Evolutionary conservation across 495 filamentous ascomycete genomes (phyloP).

Genomic region (Trichoderma erinaceum): DNA sequence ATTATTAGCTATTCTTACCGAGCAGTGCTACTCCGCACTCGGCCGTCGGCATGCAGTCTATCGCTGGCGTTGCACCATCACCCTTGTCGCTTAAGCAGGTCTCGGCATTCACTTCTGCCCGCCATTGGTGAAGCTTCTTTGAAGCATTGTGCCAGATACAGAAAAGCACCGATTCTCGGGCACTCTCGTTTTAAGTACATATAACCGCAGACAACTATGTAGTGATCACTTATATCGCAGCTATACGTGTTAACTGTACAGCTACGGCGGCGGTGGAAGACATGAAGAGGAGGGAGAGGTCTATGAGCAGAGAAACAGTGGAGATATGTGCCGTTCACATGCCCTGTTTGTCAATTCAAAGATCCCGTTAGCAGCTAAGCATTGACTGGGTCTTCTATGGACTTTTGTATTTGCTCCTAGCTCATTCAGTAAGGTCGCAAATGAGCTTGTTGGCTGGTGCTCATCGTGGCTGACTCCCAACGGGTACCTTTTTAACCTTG

Average conservation of each 20-base stretch:
- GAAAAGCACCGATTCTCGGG: too few relatives aligned
- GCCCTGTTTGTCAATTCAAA: too few relatives aligned
- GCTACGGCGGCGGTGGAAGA: too few relatives aligned
- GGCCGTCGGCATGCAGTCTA: not conserved
- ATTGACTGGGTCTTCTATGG: not conserved
- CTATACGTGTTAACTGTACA: too few relatives aligned
- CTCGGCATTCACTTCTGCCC: not conserved
- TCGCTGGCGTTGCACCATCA: not conserved
- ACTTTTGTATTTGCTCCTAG: slow-evolving; percentile 2
- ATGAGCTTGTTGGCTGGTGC: not conserved
- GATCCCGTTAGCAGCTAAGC: not conserved
- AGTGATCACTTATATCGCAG: too few relatives aligned
- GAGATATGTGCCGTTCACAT: too few relatives aligned
- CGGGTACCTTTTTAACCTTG: not conserved
- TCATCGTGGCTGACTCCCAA: not conserved
- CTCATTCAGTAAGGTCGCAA: not conserved
- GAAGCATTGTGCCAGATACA: too few relatives aligned
- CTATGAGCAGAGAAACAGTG: too few relatives aligned
- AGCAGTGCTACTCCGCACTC: not conserved
- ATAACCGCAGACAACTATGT: too few relatives aligned
- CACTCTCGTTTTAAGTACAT: too few relatives aligned
- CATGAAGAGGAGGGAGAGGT: too few relatives aligned
- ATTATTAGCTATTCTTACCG: slow-evolving; percentile 3
- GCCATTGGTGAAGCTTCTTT: too few relatives aligned
- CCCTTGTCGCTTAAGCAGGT: not conserved